phyloP scores from a whole-genome alignment of 1,284 basidiomycete genomes.

The Leucoagaricus sp. region DNA sequence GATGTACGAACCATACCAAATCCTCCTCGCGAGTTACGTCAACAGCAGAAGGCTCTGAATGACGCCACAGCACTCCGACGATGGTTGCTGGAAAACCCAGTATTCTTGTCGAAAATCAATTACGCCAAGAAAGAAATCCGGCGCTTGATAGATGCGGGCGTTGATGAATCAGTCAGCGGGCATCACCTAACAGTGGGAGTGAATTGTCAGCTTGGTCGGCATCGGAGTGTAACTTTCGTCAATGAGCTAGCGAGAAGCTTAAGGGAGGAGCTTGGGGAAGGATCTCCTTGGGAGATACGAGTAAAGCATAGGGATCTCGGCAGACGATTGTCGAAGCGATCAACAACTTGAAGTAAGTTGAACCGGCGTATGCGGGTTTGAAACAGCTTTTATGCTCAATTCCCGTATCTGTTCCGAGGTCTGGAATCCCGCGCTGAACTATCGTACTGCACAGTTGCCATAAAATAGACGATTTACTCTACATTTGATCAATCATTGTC shows the following conservation, averaged over 20 bases:
- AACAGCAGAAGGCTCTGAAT: not conserved
- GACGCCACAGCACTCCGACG: slow-evolving; percentile 4
- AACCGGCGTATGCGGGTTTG: not conserved
- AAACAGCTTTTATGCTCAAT: not conserved
- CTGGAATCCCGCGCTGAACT: no score
- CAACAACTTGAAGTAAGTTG: not conserved
- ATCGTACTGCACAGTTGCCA: no score
- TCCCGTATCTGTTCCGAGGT: not conserved
- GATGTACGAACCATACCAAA: slow-evolving; percentile 9
- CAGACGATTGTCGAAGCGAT: not conserved
- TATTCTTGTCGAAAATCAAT: not conserved
- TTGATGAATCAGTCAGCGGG: not conserved
- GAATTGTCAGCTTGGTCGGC: slow-evolving; percentile 6
- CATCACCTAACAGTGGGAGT: not conserved
- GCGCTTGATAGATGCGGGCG: not conserved
- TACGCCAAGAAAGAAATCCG: not conserved
- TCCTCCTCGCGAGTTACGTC: slow-evolving; percentile 7
- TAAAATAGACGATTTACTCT: no score
- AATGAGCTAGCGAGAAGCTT: slow-evolving; percentile 2
- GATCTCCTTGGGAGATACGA: slow-evolving; percentile 1
- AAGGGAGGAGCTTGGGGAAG: not conserved
- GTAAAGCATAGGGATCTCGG: slow-evolving; percentile 10
- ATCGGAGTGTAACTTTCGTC: slow-evolving; percentile 10
- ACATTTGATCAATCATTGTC: no score
- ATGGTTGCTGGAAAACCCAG: slow-evolving; percentile 8